Evolutionary conservation across 805 yeast genomes (phyloP).

Genomic region (Candida pseudoglaebosa): DNA sequence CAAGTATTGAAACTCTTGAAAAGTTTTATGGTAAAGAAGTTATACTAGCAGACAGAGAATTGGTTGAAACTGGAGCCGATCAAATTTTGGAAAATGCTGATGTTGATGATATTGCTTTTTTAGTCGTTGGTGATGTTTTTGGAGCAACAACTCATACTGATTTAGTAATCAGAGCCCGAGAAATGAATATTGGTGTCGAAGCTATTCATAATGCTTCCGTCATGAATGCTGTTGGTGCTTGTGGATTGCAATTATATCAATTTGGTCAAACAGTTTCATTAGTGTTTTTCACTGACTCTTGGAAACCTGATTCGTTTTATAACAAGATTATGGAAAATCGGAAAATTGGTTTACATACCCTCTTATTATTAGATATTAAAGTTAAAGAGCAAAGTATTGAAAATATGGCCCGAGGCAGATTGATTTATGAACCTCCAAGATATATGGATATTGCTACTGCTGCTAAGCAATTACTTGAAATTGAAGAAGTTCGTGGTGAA

Average conservation of each 20-base stretch:
- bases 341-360: constrained; percentile 85
- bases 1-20: constrained; percentile 70
- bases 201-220: constrained; percentile 93
- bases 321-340: constrained; percentile 86
- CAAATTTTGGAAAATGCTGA: constrained; percentile 73
- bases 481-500: constrained; percentile 74
- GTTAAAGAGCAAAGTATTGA: constrained; percentile 96
- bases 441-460: constrained; percentile 92
- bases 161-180: constrained; percentile 86
- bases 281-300: constrained; percentile 89
- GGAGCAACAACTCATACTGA: constrained; percentile 99
- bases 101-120: constrained; percentile 80
- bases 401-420: constrained; percentile 87
- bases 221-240: constrained; percentile 98
- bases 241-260: constrained; percentile 91
- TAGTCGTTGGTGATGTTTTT: constrained; percentile 96
- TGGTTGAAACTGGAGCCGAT: constrained; percentile 89
- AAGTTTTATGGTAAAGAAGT: constrained; percentile 81
- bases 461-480: constrained; percentile 80
- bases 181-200: constrained; percentile 71
- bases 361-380: constrained; percentile 84
- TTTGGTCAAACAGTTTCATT: constrained; percentile 97
- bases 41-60: constrained; percentile 87
- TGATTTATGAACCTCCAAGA: constrained; percentile 94
- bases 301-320: constrained; percentile 97